Percentiles rank a stretch among this genome's conserved stretches.
Evolutionary conservation across 2,329 filamentous ascomycete species (phyloP).

Genomic region (Monilinia aucupariae): DNA sequence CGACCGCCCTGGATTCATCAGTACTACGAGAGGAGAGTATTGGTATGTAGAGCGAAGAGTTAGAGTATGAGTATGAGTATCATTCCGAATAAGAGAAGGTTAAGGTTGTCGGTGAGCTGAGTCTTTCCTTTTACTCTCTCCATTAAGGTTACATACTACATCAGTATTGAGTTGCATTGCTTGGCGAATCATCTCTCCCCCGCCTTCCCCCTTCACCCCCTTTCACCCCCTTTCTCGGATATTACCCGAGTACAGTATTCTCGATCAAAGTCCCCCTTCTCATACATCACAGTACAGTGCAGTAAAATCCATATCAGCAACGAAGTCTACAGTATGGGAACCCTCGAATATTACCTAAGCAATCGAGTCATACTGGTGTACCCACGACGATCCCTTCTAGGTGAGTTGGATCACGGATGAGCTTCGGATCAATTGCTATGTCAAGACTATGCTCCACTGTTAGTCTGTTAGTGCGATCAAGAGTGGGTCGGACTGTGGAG

Average conservation of each 20-base stretch:
- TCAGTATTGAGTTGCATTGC: too few species aligned
- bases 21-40: too few species aligned
- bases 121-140: too few species aligned
- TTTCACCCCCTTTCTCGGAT: too few species aligned
- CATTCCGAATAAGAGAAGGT: neutral
- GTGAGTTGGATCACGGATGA: neutral
- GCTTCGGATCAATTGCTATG: conserved; percentile 4
- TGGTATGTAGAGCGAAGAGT: neutral
- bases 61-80: neutral
- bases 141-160: neutral
- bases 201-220: too few species aligned
- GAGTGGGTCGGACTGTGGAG: neutral
- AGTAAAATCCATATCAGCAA: too few species aligned
- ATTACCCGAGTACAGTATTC: too few species aligned
- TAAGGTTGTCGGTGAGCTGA: conserved; percentile 2
- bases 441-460: neutral
- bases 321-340: too few species aligned
- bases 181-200: neutral
- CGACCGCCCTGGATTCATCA: too few species aligned
- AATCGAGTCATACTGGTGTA: conserved; percentile 2
- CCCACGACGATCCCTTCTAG: neutral
- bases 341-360: neutral
- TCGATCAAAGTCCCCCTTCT: too few species aligned
- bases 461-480: neutral
- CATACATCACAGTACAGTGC: too few species aligned